Percentiles rank a stretch among this genome's conserved stretches.
Conservation (phyloP, 345 rosid species). For the Camelina laxa region DNA sequence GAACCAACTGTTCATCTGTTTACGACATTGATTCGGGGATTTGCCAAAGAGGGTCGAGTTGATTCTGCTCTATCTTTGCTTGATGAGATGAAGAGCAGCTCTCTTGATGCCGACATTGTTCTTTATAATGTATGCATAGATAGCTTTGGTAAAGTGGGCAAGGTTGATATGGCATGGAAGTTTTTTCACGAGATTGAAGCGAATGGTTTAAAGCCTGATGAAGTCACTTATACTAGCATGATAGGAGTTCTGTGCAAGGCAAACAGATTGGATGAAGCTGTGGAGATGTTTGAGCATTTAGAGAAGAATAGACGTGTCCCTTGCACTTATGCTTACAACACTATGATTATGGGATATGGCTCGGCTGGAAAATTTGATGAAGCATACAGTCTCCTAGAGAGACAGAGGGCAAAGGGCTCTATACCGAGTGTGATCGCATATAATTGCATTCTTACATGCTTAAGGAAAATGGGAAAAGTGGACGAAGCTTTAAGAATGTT, state of each 20-base stretch:
- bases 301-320: constrained; percentile 71
- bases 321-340: constrained; percentile 89
- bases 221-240: constrained; percentile 92
- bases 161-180: constrained; percentile 96
- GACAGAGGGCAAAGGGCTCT: constrained; percentile 85
- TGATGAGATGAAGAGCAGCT: constrained; percentile 91
- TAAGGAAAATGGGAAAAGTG: constrained; percentile 68
- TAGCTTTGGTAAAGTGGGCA: constrained; percentile 90
- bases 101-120: constrained; percentile 74
- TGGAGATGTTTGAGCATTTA: constrained; percentile 82
- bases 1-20: constrained; percentile 80
- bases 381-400: constrained; percentile 77
- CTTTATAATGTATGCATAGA: constrained; percentile 97
- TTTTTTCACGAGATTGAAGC: constrained; percentile 91
- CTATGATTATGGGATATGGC: constrained; percentile 98
- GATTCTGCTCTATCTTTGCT: constrained; percentile 85
- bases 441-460: constrained; percentile 89
- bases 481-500: constrained; percentile 72
- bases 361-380: constrained; percentile 82
- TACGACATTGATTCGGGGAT: constrained; percentile 81
- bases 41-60: constrained; percentile 81
- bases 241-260: constrained; percentile 88
- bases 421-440: constrained; percentile 90
- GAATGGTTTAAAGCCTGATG: constrained; percentile 76
- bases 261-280: constrained; percentile 77